These are phyloP conservation scores for Penicillium mononematosum DNA, from an alignment of 495 filamentous ascomycete genomes.

Conservation along the genomic window DNA sequence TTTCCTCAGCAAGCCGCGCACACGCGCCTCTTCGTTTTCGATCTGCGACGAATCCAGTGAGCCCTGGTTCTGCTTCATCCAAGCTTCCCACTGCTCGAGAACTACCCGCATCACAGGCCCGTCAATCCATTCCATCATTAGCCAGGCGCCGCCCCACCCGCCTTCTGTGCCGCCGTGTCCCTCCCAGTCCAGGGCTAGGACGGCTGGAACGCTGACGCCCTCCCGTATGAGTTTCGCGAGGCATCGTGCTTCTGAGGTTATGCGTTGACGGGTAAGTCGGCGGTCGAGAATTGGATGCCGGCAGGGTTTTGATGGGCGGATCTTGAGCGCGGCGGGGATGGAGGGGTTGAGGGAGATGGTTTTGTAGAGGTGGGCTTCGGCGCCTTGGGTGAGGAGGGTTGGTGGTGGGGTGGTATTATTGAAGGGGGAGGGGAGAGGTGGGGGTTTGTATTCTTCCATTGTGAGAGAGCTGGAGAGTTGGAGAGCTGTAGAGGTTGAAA, in stretches of 20 bases:
- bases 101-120: constrained; percentile 66
- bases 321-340: constrained; percentile 79
- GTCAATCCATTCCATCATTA: constrained; percentile 87
- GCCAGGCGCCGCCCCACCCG: constrained; percentile 68
- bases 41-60: constrained; percentile 26
- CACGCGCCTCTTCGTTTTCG: constrained; percentile 42
- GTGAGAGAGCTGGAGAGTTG: background rate
- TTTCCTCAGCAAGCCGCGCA: constrained; percentile 61
- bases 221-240: constrained; percentile 71
- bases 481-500: background rate
- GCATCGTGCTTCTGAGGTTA: constrained; percentile 83
- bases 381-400: constrained; percentile 79
- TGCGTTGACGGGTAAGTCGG: constrained; percentile 79
- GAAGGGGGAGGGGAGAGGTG: constrained; percentile 65
- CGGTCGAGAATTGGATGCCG: constrained; percentile 88
- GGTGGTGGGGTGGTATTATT: constrained; percentile 55
- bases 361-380: constrained; percentile 90
- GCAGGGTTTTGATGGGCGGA: constrained; percentile 90
- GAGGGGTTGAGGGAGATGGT: constrained; percentile 72
- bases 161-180: constrained; percentile 28
- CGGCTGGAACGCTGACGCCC: constrained; percentile 73
- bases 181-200: constrained; percentile 72
- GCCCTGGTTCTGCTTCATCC: constrained; percentile 32
- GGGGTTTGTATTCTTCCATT: constrained; percentile 36
- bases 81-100: constrained; percentile 63